Evolutionary conservation across 1,284 basidiomycete species (phyloP), one percentile per base, ranked within the genome.

Genomic region (Pseudozyma hubeiensis): DNA sequence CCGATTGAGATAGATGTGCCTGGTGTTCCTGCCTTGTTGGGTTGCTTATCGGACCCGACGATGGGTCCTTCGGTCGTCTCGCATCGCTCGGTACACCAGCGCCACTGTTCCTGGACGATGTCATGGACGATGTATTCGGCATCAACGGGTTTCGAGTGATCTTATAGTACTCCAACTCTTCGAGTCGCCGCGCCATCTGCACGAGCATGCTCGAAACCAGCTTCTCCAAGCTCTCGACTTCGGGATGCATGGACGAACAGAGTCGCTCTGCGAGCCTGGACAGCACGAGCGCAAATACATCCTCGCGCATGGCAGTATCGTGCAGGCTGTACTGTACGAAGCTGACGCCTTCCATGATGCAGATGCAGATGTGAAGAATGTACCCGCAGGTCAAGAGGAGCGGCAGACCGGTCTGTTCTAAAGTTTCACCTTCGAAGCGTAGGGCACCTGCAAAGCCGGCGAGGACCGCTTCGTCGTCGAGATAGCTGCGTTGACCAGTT

Each of bases 301-400:
- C 46, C 29, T 39, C 55, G 11, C 62, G 50, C 17, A 58, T 49
- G 16, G 51, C 31, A n/a, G n/a, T 11, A 7, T 34, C 62, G 37
- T 48, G 24, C n/a, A 33, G 13, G 40, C 62, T 51, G 19, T 44
- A 53, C 24, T 53, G 55, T 3, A 24, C 31, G 13, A 57, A 64
- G n/a, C 17, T 30, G 33, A 52, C 16, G 24, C 43, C 39, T 24
- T 64, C 61, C 53, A 64, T 48, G 43, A 64, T 7, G 8, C 35
- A 40, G 30, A 64, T 64, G 45, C 43, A 43, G 50, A 64, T 49
- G 61, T 64, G 62, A 1, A 64, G 55, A 10, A 64, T n/a, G 19
- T 58, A 58, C 0, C 62, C 55, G 41, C 50, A 64, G 6, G 62
- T 64, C 50, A 64, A 40, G 9, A 64, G 45, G 33, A 54, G 16